phyloP scores from a whole-genome alignment of 345 rosid species.

The Brassica cretica region DNA sequence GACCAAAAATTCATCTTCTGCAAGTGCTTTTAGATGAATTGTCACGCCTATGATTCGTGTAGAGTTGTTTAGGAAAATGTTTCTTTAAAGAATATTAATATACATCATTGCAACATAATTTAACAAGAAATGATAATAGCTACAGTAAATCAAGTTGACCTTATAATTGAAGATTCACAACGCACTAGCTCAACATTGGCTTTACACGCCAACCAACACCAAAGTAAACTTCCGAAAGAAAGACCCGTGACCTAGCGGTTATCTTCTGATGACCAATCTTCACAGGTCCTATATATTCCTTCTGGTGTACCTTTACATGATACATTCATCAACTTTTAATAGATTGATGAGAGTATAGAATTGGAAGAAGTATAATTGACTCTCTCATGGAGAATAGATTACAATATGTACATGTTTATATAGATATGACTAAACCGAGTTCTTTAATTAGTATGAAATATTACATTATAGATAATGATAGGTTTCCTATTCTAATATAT shows the following conservation, averaged over 20 bases:
- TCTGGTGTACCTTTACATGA: no score
- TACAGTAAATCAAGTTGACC: not conserved
- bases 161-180: not conserved
- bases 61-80: not conserved
- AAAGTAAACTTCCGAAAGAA: conserved; percentile 58
- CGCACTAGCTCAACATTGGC: conserved; percentile 39
- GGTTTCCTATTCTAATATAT: no score
- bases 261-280: conserved; percentile 80
- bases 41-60: not conserved
- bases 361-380: no score
- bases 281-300: conserved; percentile 66
- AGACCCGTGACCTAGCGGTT: conserved; percentile 84
- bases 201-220: conserved; percentile 55
- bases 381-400: no score
- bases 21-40: not conserved
- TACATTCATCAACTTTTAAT: not conserved
- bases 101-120: not conserved
- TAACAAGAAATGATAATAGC: not conserved
- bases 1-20: not conserved
- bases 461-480: no score
- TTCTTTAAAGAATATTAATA: not conserved
- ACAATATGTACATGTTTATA: no score
- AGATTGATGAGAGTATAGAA: no score
- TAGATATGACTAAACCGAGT: no score
- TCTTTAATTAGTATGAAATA: no score